phyloP scores from a whole-genome alignment of 352 stramenopile genomes.

The Saprolegnia diclina region DNA sequence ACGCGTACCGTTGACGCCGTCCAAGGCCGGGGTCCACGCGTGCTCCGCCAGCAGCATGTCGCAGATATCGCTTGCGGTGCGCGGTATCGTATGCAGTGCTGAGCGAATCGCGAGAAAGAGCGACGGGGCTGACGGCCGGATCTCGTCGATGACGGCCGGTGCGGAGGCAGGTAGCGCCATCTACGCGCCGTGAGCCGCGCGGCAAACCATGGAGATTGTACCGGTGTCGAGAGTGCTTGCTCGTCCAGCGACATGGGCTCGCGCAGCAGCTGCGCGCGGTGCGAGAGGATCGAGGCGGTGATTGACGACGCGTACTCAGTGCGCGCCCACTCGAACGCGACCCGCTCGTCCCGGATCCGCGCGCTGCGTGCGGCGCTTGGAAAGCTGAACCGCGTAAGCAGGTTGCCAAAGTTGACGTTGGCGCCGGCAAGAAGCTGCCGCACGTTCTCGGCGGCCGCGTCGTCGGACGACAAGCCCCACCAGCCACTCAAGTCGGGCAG shows the following conservation, averaged over 20 bases:
- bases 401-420: conserved; percentile 27
- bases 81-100: not conserved
- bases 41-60: no score
- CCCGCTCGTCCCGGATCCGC: not conserved
- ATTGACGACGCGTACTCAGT: not conserved
- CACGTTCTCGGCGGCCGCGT: conserved; percentile 22
- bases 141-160: not conserved
- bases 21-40: not conserved
- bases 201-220: not conserved
- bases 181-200: not conserved
- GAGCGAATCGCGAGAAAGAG: conserved; percentile 19
- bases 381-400: conserved; percentile 13
- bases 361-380: conserved; percentile 1
- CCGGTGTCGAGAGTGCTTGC: conserved; percentile 1
- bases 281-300: conserved; percentile 13
- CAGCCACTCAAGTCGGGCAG: conserved; percentile 21
- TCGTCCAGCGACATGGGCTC: conserved; percentile 17
- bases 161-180: not conserved
- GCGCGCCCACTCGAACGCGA: not conserved
- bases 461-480: conserved; percentile 24
- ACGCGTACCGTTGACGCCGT: not conserved
- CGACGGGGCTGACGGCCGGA: not conserved
- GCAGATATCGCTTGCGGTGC: not conserved
- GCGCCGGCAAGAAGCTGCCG: conserved; percentile 16
- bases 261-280: conserved; percentile 9